Conservation (phyloP, 2,329 filamentous ascomycete genomes). For the Trichoderma sp. region DNA sequence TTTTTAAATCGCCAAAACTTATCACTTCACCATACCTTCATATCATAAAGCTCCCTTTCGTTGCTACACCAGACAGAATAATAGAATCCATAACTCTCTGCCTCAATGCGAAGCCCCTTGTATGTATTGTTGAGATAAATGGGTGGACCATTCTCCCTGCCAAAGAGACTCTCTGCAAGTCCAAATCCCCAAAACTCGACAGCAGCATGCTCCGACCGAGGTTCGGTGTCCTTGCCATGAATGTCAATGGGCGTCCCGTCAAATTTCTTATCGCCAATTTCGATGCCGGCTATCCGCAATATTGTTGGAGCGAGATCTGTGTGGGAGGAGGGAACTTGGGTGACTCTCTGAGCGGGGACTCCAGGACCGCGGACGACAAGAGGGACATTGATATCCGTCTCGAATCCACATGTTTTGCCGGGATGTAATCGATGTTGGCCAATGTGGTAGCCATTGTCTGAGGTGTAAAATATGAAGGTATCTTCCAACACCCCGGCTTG, state of each 20-base stretch:
- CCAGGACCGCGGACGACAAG: slow-evolving; percentile 55
- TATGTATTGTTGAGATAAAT: slow-evolving; percentile 52
- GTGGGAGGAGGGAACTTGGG: slow-evolving; percentile 54
- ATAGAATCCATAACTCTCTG: slow-evolving; percentile 55
- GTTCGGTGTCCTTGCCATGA: slow-evolving; percentile 31
- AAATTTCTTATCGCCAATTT: slow-evolving; percentile 43
- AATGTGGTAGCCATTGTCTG: slow-evolving; percentile 61
- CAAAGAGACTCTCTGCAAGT: slow-evolving; percentile 35
- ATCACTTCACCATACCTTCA: slow-evolving; percentile 39
- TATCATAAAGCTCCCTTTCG: slow-evolving; percentile 64
- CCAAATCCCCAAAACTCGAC: slow-evolving; percentile 56
- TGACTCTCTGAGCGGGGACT: slow-evolving; percentile 39
- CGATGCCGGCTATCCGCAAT: slow-evolving; percentile 43
- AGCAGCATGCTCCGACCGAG: slow-evolving; percentile 50
- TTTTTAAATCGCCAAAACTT: not conserved
- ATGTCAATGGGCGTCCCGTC: slow-evolving; percentile 53
- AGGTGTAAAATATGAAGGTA: slow-evolving; percentile 58
- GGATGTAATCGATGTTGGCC: slow-evolving; percentile 57
- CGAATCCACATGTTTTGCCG: slow-evolving; percentile 56
- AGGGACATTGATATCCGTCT: slow-evolving; percentile 59
- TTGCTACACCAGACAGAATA: slow-evolving; percentile 69
- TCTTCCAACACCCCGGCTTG: slow-evolving; percentile 53
- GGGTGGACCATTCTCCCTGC: slow-evolving; percentile 19
- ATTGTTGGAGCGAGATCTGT: slow-evolving; percentile 63
- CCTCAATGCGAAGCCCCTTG: slow-evolving; percentile 56